These are phyloP conservation scores for Collybia mongolica DNA, from an alignment of 768 basidiomycete genomes.

Conservation along the genomic window DNA sequence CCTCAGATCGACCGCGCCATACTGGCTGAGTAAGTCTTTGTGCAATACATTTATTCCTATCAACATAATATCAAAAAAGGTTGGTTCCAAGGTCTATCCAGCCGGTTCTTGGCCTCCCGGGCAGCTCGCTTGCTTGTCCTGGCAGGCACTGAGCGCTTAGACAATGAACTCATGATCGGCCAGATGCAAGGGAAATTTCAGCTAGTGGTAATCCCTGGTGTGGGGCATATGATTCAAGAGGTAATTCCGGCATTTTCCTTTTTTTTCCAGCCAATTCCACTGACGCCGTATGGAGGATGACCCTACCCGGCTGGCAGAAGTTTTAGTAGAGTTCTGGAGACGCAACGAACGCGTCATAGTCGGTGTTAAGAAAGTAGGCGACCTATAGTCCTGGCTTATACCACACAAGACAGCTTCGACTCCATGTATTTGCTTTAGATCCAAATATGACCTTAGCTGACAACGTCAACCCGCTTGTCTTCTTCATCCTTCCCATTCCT, in stretches of 20 bases:
- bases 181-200: slow-evolving; percentile 98
- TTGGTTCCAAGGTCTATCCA: slow-evolving; percentile 87
- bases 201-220: slow-evolving; percentile 79
- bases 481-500: slow-evolving; percentile 44
- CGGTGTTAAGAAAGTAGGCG: slow-evolving; percentile 60
- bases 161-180: slow-evolving; percentile 92
- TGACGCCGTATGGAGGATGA: slow-evolving; percentile 64
- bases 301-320: slow-evolving; percentile 75
- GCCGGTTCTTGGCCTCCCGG: slow-evolving; percentile 72
- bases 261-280: not conserved
- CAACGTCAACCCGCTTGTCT: slow-evolving; percentile 27
- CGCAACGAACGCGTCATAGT: slow-evolving; percentile 74
- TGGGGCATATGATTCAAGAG: slow-evolving; percentile 95
- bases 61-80: slow-evolving; percentile 40
- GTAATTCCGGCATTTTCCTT: slow-evolving; percentile 38
- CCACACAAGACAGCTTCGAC: not conserved
- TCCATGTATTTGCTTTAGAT: no score
- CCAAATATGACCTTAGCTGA: not conserved
- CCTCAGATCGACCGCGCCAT: slow-evolving; percentile 79
- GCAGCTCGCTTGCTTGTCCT: slow-evolving; percentile 87
- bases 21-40: slow-evolving; percentile 73
- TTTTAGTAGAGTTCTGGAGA: slow-evolving; percentile 87
- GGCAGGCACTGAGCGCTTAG: slow-evolving; percentile 91
- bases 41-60: not conserved
- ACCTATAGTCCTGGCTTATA: slow-evolving; percentile 16